A percentile compares a stretch with the other conserved stretches of the same genome.
phyloP scores from a whole-genome alignment of 2,329 filamentous ascomycete genomes.

The Thielaviopsis populi region DNA sequence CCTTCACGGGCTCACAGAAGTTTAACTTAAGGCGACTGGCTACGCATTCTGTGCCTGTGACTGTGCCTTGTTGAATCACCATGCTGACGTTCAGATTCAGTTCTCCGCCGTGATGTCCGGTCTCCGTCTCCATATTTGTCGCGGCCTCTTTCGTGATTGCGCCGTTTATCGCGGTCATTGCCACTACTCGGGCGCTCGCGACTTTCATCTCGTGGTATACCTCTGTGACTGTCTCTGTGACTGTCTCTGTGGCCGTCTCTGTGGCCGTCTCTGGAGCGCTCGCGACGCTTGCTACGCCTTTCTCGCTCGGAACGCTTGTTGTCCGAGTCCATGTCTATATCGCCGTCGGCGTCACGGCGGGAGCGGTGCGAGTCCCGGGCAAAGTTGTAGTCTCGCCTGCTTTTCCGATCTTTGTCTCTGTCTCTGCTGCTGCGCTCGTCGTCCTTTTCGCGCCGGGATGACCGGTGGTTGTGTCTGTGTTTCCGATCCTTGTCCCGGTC shows the following conservation, averaged over 20 bases:
- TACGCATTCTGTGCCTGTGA: slow-evolving; percentile 19
- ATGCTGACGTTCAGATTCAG: slow-evolving; percentile 14
- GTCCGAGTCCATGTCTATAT: slow-evolving; percentile 18
- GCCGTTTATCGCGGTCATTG: slow-evolving; percentile 21
- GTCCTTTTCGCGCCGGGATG: slow-evolving; percentile 18
- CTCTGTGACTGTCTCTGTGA: neutral
- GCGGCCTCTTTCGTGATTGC: slow-evolving; percentile 19
- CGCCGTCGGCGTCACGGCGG: slow-evolving; percentile 21
- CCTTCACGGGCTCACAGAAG: neutral
- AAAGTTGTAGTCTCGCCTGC: slow-evolving; percentile 16
- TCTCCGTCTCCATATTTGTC: slow-evolving; percentile 20
- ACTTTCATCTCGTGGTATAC: neutral
- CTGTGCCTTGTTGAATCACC: slow-evolving; percentile 18
- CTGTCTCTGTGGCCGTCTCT: neutral
- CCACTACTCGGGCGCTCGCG: neutral
- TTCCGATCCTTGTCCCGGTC: slow-evolving; percentile 2
- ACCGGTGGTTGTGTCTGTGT: slow-evolving; percentile 27
- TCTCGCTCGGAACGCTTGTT: slow-evolving; percentile 21
- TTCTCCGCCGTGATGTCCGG: slow-evolving; percentile 16
- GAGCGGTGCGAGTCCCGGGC: slow-evolving; percentile 34
- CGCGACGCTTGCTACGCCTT: slow-evolving; percentile 12
- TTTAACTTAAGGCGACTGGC: neutral
- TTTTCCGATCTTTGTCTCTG: neutral
- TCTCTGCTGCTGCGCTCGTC: slow-evolving; percentile 19
- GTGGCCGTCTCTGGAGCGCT: neutral